These are phyloP conservation scores for Pestalotiopsis sp. DNA, from an alignment of 2,329 filamentous ascomycete genomes.

Conservation along the genomic window DNA sequence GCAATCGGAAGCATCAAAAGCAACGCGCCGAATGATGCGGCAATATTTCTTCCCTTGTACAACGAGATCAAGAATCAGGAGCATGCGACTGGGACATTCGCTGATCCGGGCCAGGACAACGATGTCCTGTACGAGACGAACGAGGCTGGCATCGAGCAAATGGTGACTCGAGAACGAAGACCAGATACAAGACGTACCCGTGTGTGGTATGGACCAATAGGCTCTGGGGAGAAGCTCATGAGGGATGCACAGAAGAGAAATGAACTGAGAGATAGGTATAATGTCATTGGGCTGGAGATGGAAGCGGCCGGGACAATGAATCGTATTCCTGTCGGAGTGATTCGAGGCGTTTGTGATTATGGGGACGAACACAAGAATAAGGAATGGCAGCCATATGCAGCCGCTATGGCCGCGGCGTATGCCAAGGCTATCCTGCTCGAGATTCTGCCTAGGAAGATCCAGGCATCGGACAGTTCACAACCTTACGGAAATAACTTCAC, in stretches of 20 bases:
- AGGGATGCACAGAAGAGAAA: constrained; percentile 24
- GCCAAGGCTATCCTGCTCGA: not conserved
- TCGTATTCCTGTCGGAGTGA: constrained; percentile 30
- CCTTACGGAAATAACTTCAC: not conserved
- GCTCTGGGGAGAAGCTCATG: constrained; percentile 33
- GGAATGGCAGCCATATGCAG: constrained; percentile 36
- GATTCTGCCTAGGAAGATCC: not conserved
- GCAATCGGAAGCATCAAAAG: constrained; percentile 34
- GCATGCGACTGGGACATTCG: constrained; percentile 25
- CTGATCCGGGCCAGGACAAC: constrained; percentile 26
- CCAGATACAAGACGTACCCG: constrained; percentile 21
- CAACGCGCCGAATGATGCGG: constrained; percentile 19
- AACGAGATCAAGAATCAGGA: constrained; percentile 21
- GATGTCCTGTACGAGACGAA: constrained; percentile 24
- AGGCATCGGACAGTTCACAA: not conserved
- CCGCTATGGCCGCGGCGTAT: constrained; percentile 32
- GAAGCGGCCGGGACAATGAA: constrained; percentile 34
- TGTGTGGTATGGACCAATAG: constrained; percentile 35
- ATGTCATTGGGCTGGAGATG: constrained; percentile 34
- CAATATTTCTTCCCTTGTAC: constrained; percentile 23
- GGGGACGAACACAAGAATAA: constrained; percentile 33
- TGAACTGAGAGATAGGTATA: constrained; percentile 24
- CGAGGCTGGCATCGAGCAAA: not conserved
- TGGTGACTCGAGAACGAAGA: constrained; percentile 19
- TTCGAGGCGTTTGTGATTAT: constrained; percentile 35